These are phyloP conservation scores for Apiospora malaysiana DNA, from an alignment of 2,329 filamentous ascomycete genomes.

Conservation along the genomic window DNA sequence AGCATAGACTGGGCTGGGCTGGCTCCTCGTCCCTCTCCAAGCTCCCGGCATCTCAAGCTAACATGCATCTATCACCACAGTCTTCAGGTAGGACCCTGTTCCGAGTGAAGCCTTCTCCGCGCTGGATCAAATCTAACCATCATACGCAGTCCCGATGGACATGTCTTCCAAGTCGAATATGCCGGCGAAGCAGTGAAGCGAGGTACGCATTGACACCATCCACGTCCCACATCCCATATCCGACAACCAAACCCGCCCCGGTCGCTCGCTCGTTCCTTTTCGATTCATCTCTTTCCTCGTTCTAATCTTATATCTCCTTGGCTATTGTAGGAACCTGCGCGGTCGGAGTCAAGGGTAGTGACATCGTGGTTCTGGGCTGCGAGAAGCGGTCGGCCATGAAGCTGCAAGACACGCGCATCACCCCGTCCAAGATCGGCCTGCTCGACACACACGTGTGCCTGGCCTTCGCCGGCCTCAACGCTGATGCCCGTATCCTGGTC, in stretches of 20 bases:
- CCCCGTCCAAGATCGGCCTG: slow-evolving; percentile 96
- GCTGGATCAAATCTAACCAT: slow-evolving; percentile 28
- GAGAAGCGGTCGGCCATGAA: slow-evolving; percentile 99
- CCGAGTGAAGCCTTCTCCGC: neutral
- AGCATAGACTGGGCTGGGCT: slow-evolving; percentile 41
- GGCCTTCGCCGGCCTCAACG: slow-evolving; percentile 95
- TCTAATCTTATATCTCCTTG: slow-evolving; percentile 34
- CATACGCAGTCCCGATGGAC: slow-evolving; percentile 85
- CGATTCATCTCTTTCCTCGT: slow-evolving; percentile 5
- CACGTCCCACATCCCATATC: neutral
- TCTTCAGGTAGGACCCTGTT: slow-evolving; percentile 74
- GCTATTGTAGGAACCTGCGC: slow-evolving; percentile 81
- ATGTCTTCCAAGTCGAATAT: slow-evolving; percentile 99
- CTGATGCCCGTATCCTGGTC: slow-evolving; percentile 95
- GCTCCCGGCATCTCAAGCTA: slow-evolving; percentile 45
- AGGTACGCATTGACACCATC: slow-evolving; percentile 66
- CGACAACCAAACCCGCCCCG: neutral
- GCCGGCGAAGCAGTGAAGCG: slow-evolving; percentile 97
- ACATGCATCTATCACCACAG: slow-evolving; percentile 56
- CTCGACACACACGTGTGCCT: slow-evolving; percentile 96
- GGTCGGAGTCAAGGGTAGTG: slow-evolving; percentile 92
- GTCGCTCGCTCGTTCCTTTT: slow-evolving; percentile 25
- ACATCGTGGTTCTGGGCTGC: slow-evolving; percentile 95
- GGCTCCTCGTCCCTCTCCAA: slow-evolving; percentile 36
- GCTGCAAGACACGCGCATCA: slow-evolving; percentile 98